Percentiles rank a stretch among this genome's conserved stretches.
phyloP scores from a whole-genome alignment of 2,329 filamentous ascomycete genomes.

The Cordyceps tenuipes region DNA sequence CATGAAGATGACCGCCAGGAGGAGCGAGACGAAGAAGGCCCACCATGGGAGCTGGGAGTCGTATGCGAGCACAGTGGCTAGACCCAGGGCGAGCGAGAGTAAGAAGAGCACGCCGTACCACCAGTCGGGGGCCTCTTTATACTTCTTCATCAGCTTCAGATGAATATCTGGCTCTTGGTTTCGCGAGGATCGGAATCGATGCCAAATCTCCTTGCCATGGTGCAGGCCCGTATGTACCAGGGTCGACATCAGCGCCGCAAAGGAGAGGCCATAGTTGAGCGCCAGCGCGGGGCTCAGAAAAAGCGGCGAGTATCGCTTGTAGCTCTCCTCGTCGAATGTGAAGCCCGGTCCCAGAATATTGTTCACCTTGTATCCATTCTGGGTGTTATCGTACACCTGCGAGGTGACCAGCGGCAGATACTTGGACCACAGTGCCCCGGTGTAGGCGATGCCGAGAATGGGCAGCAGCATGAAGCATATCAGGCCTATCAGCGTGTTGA shows the following conservation, averaged over 20 bases:
- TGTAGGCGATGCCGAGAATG: conserved; percentile 39
- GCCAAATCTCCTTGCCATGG: conserved; percentile 35
- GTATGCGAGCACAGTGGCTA: conserved; percentile 20
- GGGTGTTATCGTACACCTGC: conserved; percentile 49
- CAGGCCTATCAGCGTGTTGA: conserved; percentile 38
- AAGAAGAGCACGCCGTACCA: conserved; percentile 29
- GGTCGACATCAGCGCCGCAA: conserved; percentile 37
- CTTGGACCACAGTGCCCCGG: conserved; percentile 36
- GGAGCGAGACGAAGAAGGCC: conserved; percentile 21
- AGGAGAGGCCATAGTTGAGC: conserved; percentile 33
- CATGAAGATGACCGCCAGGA: conserved; percentile 19
- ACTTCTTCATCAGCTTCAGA: conserved; percentile 25
- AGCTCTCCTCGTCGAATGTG: conserved; percentile 41
- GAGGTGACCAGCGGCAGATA: conserved; percentile 48
- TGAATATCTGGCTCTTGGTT: conserved; percentile 33
- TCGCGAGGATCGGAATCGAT: conserved; percentile 35
- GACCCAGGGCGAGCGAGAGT: conserved; percentile 25
- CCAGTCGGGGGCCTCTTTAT: conserved; percentile 30
- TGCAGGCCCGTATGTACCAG: conserved; percentile 29
- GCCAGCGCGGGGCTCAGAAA: conserved; percentile 41
- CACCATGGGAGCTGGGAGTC: conserved; percentile 22
- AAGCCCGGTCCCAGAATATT: conserved; percentile 40
- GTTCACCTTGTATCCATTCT: conserved; percentile 39
- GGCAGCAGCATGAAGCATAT: conserved; percentile 33
- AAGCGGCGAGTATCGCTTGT: conserved; percentile 44